Base-by-base conservation (phyloP, 305 asterid genomes). In the Rubia balearica region DNA sequence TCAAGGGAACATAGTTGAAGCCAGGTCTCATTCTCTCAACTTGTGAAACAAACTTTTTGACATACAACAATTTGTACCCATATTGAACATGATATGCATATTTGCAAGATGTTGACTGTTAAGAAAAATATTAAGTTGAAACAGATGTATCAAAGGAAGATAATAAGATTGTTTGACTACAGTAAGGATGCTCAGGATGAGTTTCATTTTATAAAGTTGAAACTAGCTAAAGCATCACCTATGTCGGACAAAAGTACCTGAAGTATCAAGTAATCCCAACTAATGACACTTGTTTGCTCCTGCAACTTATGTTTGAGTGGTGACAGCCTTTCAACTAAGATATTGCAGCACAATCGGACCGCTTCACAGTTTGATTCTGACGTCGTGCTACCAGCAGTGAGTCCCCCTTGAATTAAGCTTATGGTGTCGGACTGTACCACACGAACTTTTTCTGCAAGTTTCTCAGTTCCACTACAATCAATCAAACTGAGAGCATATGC, bases 361-460 rank as follows among this genome's bases (percentile, higher is more conserved):
- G 94, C 97, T 77, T 83, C 97, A 75, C 96, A 90, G 76, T 93
- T 90, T 48, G 94, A 83, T 79, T 90, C 96, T 6, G 97, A 90
- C 6, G 96, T 84, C 6, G 97, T 90, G 84, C 96, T 90, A 41
- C 92, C 96, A 66, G 85, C 86, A 24, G 97, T 90, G 70, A 79
- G 70, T 14, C 96, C 94, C 51, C 96, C 97, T 76, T 90, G 96
- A 21, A 87, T 84, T 67, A 90, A 70, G 76, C 94, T 86, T 79
- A 90, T 73, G 10, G 94, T 88, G 73, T 90, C 97, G 1, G 94
- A 22, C 74, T 90, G 97, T 55, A 90, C 75, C 49, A 90, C 93
- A 66, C 96, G 81, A 67, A 90, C 78, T 83, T 82, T 88, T 33
- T 85, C 91, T 49, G 83, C 85, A 24, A 90, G 75, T n/a, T 80